A percentile compares a stretch with the other conserved stretches of the same genome.
phyloP scores from a whole-genome alignment of 768 basidiomycete species.

The Pholiota microspora region DNA sequence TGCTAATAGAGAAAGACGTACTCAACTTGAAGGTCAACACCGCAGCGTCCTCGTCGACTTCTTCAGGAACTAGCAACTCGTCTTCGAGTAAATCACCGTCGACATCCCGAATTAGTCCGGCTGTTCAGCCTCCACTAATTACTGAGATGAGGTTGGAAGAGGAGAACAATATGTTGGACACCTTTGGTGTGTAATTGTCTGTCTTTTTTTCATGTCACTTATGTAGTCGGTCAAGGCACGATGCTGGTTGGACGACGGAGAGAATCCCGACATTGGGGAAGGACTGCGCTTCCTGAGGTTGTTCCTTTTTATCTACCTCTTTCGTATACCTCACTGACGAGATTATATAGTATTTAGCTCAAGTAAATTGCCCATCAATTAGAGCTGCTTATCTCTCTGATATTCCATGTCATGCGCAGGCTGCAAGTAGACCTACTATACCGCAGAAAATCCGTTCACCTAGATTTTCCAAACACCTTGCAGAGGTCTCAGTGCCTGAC shows the following conservation, averaged over 20 bases:
- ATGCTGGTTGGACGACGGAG: conserved; percentile 50
- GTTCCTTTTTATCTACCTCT: conserved; percentile 10
- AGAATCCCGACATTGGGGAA: conserved; percentile 56
- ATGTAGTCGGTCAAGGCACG: conserved; percentile 12
- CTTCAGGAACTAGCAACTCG: conserved; percentile 19
- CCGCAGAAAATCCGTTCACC: background rate
- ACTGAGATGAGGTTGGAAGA: conserved; percentile 29
- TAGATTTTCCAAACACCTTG: conserved; percentile 10
- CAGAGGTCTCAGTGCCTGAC: conserved; percentile 11
- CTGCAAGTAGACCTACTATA: background rate
- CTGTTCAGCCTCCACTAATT: conserved; percentile 8
- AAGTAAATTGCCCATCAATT: conserved; percentile 32
- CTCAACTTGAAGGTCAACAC: conserved; percentile 19
- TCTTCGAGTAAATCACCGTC: conserved; percentile 26
- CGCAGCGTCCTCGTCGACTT: conserved; percentile 15
- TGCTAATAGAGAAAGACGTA: conserved; percentile 32
- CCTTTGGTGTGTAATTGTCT: conserved; percentile 27
- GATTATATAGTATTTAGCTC: conserved; percentile 47
- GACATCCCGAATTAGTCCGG: conserved; percentile 10
- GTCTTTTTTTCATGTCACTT: background rate
- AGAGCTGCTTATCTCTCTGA: background rate
- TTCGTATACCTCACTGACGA: background rate
- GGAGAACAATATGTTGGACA: conserved; percentile 41
- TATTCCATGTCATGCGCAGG: conserved; percentile 3
- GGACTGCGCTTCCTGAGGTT: conserved; percentile 70